Evolutionary conservation across 75 land plant genomes (phyloP).

Genomic region (Adiantum capillusveneris): DNA sequence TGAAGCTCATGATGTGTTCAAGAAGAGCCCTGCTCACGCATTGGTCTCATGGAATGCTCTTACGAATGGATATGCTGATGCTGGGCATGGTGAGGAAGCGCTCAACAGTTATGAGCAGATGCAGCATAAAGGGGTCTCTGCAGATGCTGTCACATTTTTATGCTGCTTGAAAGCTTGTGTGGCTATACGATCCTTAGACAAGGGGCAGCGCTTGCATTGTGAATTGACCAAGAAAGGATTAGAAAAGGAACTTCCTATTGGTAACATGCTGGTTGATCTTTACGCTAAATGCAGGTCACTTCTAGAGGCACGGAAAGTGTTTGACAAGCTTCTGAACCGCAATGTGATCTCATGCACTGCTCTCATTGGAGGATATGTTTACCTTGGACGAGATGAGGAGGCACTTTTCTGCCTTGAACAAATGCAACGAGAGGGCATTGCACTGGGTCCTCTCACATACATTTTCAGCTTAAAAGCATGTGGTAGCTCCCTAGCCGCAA

Average conservation of each 20-base stretch:
- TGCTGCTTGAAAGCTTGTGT: conserved; percentile 3
- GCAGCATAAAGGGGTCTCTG: background rate
- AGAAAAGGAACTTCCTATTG: conserved; percentile 13
- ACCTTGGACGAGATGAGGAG: conserved; percentile 13
- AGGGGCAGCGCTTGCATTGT: background rate
- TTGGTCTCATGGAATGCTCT: conserved; percentile 16
- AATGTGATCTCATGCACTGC: conserved; percentile 20
- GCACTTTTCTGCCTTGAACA: conserved; percentile 8
- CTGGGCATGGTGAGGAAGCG: background rate
- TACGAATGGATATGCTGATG: conserved; percentile 11
- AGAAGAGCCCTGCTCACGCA: conserved; percentile 4
- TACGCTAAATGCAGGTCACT: conserved; percentile 16
- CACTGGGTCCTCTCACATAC: conserved; percentile 29
- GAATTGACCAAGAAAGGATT: conserved; percentile 4
- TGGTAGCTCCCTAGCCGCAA: conserved; percentile 3
- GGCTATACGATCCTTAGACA: background rate
- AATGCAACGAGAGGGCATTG: conserved; percentile 18
- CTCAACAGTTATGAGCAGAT: background rate
- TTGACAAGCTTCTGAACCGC: background rate
- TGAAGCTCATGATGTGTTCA: conserved; percentile 11
- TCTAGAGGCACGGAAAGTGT: conserved; percentile 17
- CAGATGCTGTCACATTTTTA: background rate
- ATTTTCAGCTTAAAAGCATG: conserved; percentile 32
- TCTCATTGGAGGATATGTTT: conserved; percentile 18
- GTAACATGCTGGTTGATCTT: conserved; percentile 42